A percentile compares a stretch with the other conserved stretches of the same genome.
These are phyloP conservation scores for Sextonia rubra DNA, from an alignment of 164 flowering plant genomes.

Conservation along the genomic window DNA sequence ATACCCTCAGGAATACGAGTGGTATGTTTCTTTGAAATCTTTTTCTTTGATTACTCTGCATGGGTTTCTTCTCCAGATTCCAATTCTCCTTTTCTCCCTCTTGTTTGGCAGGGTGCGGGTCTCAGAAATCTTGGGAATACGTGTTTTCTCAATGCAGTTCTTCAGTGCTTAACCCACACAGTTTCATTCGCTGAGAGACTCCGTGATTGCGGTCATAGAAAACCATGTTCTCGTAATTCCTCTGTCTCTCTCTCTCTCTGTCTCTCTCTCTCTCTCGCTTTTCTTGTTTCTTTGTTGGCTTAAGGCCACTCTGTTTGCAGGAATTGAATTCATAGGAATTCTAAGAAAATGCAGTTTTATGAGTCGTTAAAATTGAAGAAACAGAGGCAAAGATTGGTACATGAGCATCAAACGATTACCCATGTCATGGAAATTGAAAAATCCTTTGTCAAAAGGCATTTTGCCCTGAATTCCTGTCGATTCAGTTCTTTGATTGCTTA, in stretches of 20 bases:
- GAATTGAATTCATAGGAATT: neutral
- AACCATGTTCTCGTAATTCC: slow-evolving; percentile 38
- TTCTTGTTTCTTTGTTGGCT: too few species aligned
- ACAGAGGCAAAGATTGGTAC: too few species aligned
- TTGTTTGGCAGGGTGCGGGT: slow-evolving; percentile 61
- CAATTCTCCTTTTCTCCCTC: neutral
- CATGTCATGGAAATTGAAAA: too few species aligned
- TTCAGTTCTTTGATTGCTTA: too few species aligned
- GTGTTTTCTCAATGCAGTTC: slow-evolving; percentile 69
- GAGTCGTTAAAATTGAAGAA: too few species aligned
- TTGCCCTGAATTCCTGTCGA: too few species aligned
- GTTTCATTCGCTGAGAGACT: slow-evolving; percentile 62
- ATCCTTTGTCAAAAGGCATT: too few species aligned
- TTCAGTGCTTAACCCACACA: slow-evolving; percentile 84
- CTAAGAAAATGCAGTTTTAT: neutral
- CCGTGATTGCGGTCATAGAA: slow-evolving; percentile 28
- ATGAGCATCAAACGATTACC: too few species aligned
- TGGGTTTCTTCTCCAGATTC: neutral
- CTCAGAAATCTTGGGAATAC: slow-evolving; percentile 75
- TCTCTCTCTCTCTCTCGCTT: neutral
- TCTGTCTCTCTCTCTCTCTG: neutral
- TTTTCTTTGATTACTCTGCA: neutral
- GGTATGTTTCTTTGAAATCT: neutral
- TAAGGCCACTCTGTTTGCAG: too few species aligned
- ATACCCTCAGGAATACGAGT: too few species aligned